Evolutionary conservation across 2,329 filamentous ascomycete genomes (phyloP), one percentile per base, ranked within the genome.

Genomic region (Claviceps sp.): DNA sequence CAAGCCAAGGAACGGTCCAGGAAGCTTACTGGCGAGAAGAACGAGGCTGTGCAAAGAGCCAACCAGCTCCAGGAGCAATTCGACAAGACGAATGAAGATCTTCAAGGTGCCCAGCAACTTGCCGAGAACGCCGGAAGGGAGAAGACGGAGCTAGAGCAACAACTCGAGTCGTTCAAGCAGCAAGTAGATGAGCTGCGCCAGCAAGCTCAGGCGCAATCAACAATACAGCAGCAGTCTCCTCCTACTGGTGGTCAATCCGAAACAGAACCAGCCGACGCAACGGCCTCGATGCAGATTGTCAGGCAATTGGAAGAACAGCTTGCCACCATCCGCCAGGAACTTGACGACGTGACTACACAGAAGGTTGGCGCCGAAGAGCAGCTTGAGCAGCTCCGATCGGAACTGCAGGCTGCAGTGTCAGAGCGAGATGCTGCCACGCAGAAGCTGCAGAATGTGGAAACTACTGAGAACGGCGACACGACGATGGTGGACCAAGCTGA

Each of bases 341-440:
- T 93, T 10, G 81, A 83, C 44, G 73, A 73, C 1, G 76, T 84
- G 50, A 82, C 71, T 6, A 72, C 80, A 10, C 82, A 93, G 63
- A 89, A 87, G 65, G 74, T 81, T 17, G 73, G 73, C 2, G 73
- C 87, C n/a, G 80, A 88, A 57, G 70, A 79, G 53, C 81, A 85
- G 55, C 72, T 86, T 2, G 70, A 74, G 46, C 65, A 63, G 24
- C 64, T 83, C 2, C 76, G 71, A 34, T 57, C 64, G 6, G 82
- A 89, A 60, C 70, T 95, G 13, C 74, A 82, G 50, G 69, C 72
- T 10, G 77, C 77, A 1, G 76, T 81, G 52, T 70, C 76, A 5
- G 81, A 89, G 59, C 74, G 85, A 45, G 85, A 89, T 52, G 73
- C 79, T 55, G 78, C 80, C 10, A 65, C 78, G 38, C 59, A 60